Percentiles rank a stretch among this genome's conserved stretches.
Evolutionary conservation across 2,329 filamentous ascomycete genomes (phyloP).

Genomic region (Blastomyces percursus): DNA sequence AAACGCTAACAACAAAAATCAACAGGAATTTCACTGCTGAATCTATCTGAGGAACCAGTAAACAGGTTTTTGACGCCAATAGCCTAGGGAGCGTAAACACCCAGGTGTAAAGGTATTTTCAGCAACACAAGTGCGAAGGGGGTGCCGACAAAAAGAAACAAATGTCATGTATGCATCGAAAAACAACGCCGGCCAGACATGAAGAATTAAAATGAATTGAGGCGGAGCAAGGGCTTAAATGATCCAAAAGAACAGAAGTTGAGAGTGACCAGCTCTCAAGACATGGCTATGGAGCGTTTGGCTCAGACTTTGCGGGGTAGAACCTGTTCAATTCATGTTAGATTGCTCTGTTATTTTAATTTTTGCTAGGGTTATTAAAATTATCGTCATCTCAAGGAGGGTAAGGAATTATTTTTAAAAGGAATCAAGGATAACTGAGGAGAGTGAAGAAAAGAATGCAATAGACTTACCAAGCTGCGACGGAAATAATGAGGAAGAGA

Average conservation of each 20-base stretch:
- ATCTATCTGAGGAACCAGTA: neutral
- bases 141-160: neutral
- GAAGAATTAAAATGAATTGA: neutral
- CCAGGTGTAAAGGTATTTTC: neutral
- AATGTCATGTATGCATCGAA: neutral
- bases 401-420: neutral
- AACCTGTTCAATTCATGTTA: slow-evolving; percentile 5
- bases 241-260: neutral
- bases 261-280: neutral
- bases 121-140: neutral
- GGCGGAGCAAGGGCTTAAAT: neutral
- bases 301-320: slow-evolving; percentile 8
- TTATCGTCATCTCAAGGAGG: neutral
- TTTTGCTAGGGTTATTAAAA: neutral
- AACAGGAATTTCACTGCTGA: neutral
- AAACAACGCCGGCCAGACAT: neutral
- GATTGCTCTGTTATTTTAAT: neutral
- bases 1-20: neutral
- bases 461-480: slow-evolving; percentile 43
- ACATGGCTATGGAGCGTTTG: neutral
- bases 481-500: slow-evolving; percentile 51
- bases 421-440: neutral
- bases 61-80: neutral
- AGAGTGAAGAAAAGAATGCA: neutral
- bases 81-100: neutral